Evolutionary conservation across 331 rosid genomes (phyloP), one percentile per base, ranked within the genome.

Genomic region (Quercus tomentella): DNA sequence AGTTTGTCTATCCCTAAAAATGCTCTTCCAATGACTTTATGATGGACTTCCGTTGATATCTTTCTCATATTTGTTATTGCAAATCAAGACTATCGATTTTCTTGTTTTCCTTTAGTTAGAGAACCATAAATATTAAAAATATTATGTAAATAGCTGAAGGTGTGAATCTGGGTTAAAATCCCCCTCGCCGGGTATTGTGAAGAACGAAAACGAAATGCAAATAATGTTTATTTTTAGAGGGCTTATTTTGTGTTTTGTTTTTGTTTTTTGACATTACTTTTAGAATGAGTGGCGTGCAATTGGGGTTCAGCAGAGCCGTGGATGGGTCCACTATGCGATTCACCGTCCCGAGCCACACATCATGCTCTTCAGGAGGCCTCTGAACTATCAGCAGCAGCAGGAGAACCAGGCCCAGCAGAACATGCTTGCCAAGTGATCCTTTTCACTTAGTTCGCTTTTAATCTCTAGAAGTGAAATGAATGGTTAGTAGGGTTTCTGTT

Each of bases 241-340:
- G 54, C 16, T 30, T 4, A 25, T 74, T 33, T 17, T 77, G 55
- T 0, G 45, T 37, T 37, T 37, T 37, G 45, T 41, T 2, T 9
- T 2, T 37, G 0, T 57, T 10, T 71, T 28, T 54, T 49, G 25
- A 56, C 43, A 0, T 52, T 78, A 37, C 0, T 57, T 76, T 33
- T 70, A 94, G 98, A 94, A 86, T 30, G 97, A 92, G 73, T 94
- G 98, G 97, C 94, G 98, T 4, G 97, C 97, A 8, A 88, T 94
- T 54, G 97, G 97, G 56, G 97, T 94, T 56, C 98, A 94, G 93
- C 98, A 94, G 89, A 94, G 97, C 81, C 98, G 98, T 21, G 98
- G 98, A 3, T 94, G 98, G 98, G 97, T 94, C 70, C 98, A 94
- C 58, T 92, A 91, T 61, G 97, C 98, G 6, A 91, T 94, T 77